Evolutionary conservation across 331 rosid genomes (phyloP), one percentile per base, ranked within the genome.

Genomic region (Rosa hybrid): DNA sequence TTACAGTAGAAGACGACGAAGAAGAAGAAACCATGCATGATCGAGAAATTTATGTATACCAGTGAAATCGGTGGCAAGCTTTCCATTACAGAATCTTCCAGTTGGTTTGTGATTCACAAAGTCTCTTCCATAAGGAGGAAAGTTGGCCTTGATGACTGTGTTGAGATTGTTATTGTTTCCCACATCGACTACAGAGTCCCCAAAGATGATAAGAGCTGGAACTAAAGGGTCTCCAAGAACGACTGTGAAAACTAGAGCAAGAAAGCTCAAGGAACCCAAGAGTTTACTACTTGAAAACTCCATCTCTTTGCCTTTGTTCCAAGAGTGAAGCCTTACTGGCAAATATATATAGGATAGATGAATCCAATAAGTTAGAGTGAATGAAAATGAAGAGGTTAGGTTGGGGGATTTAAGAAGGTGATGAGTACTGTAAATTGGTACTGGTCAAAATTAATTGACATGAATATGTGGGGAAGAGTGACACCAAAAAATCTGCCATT

Each of bases 81-180:
- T 91, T 70, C 93, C 93, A 69, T 89, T 89, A 81, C 88, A 88
- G 84, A 91, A 91, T 85, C 93, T 84, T 74, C 90, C 96, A 4
- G 93, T 89, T 20, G 96, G 89, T 83, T 16, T 74, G 54, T 83
- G 93, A 53, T 72, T 72, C 25, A 83, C 86, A 73, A 91, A 91
- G 88, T 91, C 92, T 85, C 94, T 89, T 72, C 92, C 92, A 71
- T 89, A 89, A 45, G 94, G 92, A 74, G 82, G 90, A 57, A 88
- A 86, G 85, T 89, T 85, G 59, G 96, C 86, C 84, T 89, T 91
- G 49, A 82, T 75, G 21, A 78, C 23, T 17, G 94, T 88, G 46
- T 7, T 20, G 27, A 86, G 84, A 69, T 86, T 20, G 86, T 88
- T 89, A 25, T 91, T 91, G 77, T 89, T 89, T 77, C 96, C 96